A percentile compares a stretch with the other conserved stretches of the same genome.
phyloP scores from a whole-genome alignment of 495 filamentous ascomycete species.

The Aspergillus sclerotiicarbonarius region DNA sequence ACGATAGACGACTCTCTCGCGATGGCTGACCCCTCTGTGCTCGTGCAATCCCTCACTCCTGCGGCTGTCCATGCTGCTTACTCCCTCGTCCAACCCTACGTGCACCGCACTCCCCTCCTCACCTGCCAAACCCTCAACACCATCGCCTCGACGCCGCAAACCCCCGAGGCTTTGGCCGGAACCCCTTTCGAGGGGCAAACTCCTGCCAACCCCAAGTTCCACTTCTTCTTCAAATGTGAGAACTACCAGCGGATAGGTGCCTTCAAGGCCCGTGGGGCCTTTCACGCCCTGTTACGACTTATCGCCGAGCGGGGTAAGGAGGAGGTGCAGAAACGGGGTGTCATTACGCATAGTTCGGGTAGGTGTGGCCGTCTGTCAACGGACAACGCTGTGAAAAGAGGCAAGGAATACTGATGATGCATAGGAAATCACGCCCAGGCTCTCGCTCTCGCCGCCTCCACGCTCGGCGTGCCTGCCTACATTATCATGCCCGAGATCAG shows the following conservation, averaged over 20 bases:
- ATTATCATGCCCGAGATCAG: conserved; percentile 90
- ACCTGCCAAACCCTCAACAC: conserved; percentile 70
- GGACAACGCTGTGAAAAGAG: neutral
- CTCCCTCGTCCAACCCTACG: conserved; percentile 65
- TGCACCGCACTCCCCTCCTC: conserved; percentile 81
- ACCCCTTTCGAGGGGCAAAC: conserved; percentile 56
- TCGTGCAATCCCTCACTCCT: conserved; percentile 62
- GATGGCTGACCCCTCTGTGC: conserved; percentile 26
- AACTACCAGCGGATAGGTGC: conserved; percentile 89
- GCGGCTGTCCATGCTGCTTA: conserved; percentile 67
- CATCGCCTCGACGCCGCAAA: conserved; percentile 72
- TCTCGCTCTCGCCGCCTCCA: conserved; percentile 78
- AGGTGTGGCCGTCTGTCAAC: conserved; percentile 2
- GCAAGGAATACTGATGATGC: conserved; percentile 10
- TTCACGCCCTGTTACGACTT: conserved; percentile 79
- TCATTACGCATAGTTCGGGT: conserved; percentile 93
- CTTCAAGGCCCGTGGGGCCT: conserved; percentile 90
- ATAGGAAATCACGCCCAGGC: conserved; percentile 95
- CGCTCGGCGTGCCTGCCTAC: conserved; percentile 62
- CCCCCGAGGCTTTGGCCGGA: conserved; percentile 47
- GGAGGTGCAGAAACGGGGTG: conserved; percentile 59
- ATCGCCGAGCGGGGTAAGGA: conserved; percentile 60
- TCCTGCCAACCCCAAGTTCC: conserved; percentile 63
- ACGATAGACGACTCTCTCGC: neutral
- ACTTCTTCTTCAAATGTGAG: conserved; percentile 95